Evolutionary conservation across 2,329 filamentous ascomycete genomes (phyloP), one percentile per base, ranked within the genome.

Genomic region (Sporothrix variecibatus): DNA sequence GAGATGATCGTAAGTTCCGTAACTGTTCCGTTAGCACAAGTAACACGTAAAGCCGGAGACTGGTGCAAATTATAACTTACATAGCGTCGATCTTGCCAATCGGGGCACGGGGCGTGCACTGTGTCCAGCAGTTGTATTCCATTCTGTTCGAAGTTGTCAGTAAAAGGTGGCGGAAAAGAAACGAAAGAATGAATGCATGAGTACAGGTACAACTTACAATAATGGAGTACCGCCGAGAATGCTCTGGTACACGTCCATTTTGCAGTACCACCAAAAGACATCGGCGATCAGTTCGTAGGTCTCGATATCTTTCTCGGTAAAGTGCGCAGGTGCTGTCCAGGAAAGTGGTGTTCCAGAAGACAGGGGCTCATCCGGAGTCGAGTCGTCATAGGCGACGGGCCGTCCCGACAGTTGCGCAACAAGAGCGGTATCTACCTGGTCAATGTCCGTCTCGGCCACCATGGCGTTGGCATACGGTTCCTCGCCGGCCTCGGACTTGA

Each of bases 221-320:
- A 97, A 85, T 76, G 88, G 88, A 58, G 95, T 95, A 9, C 94
- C 95, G 77, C 95, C 96, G 31, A 98, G 85, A 75, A 98, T 89
- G 80, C 93, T 94, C 81, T 98, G 95, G 78, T 95, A 97, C 9
- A 93, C 90, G 81, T 98, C 96, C 85, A 98, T 96, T 82, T 97
- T 97, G 78, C 89, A 92, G 81, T 95, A 98, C 93, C 94, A 98
- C 95, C 95, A 99, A 80, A 93, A 97, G 5, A 98, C 83, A 82
- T 98, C 96, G 76, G 93, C 90, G 53, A 96, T 86, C 20, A 93
- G 91, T 79, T 96, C 93, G 79, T 93, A 97, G 56, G 89, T 91
- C 76, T 94, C 91, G 67, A 97, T 87, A 75, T 98, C 95, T 75
- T 84, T 86, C 49, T 87, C 84, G 0, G 87, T 79, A 26, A 78